Conservation (phyloP, 1,284 basidiomycete species). For the Trichosporon coremiiforme region DNA sequence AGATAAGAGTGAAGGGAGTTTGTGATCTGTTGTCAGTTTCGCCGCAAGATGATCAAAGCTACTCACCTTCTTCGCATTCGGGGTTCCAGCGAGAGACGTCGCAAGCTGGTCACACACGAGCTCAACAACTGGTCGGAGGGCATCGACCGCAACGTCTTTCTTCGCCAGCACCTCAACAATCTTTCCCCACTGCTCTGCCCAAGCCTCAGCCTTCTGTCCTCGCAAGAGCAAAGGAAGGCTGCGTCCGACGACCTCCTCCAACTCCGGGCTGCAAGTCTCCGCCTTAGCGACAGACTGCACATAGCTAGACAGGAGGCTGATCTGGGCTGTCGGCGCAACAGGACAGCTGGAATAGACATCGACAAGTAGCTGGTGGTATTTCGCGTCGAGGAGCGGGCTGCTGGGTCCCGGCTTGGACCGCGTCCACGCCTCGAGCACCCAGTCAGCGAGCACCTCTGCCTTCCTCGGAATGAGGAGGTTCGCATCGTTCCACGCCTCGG, state of each 20-base stretch:
- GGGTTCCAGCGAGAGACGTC: constrained; percentile 24
- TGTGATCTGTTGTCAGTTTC: constrained; percentile 35
- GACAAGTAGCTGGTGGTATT: constrained; percentile 38
- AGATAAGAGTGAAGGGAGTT: constrained; percentile 33
- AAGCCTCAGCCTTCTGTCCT: constrained; percentile 39
- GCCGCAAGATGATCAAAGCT: not conserved
- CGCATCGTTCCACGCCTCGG: constrained; percentile 64
- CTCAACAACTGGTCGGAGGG: constrained; percentile 21
- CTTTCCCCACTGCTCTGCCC: constrained; percentile 39
- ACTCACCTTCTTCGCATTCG: constrained; percentile 44
- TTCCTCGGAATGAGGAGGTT: constrained; percentile 70
- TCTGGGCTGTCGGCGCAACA: constrained; percentile 24
- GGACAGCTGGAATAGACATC: constrained; percentile 29
- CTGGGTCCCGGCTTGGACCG: constrained; percentile 28
- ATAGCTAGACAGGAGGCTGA: constrained; percentile 33
- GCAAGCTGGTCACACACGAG: constrained; percentile 26
- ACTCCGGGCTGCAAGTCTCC: not conserved
- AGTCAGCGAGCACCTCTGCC: constrained; percentile 72
- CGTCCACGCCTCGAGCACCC: constrained; percentile 59
- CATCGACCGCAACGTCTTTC: not conserved
- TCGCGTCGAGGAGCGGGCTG: constrained; percentile 31
- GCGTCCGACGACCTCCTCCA: not conserved
- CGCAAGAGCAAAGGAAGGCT: constrained; percentile 32
- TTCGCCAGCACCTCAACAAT: constrained; percentile 27
- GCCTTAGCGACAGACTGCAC: constrained; percentile 16